Conservation (phyloP, 768 basidiomycete genomes). For the Panaeolus papilionaceus region DNA sequence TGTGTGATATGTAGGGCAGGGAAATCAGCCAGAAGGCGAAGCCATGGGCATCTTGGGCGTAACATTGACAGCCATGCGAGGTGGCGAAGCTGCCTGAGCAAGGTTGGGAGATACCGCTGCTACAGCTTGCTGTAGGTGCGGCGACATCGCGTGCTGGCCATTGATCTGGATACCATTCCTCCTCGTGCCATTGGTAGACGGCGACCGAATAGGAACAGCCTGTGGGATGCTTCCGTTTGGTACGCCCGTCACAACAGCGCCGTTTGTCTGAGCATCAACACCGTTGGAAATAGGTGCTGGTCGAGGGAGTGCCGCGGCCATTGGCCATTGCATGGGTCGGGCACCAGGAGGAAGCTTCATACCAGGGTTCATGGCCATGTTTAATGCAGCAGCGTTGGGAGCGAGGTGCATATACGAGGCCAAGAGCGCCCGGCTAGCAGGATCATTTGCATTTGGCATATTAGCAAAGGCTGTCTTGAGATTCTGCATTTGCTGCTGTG, state of each 20-base stretch:
- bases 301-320: constrained; percentile 39
- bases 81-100: constrained; percentile 53
- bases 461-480: constrained; percentile 62
- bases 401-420: constrained; percentile 46
- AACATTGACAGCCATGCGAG: constrained; percentile 46
- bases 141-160: constrained; percentile 56
- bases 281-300: constrained; percentile 41
- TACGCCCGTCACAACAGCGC: constrained; percentile 28
- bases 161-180: constrained; percentile 40
- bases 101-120: constrained; percentile 48
- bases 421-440: constrained; percentile 38
- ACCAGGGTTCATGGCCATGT: constrained; percentile 23
- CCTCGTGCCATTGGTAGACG: constrained; percentile 65
- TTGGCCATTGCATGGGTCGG: constrained; percentile 47
- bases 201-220: constrained; percentile 49
- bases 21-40: constrained; percentile 46
- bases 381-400: constrained; percentile 45
- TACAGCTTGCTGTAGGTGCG: constrained; percentile 50
- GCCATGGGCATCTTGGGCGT: constrained; percentile 59
- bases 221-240: constrained; percentile 39
- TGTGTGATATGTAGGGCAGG: neutral
- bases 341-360: constrained; percentile 42
- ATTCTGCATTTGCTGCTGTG: constrained; percentile 63
- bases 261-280: constrained; percentile 29
- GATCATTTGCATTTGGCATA: constrained; percentile 45